Conservation (phyloP, 306 rosid genomes). For the Malus orientalis region DNA sequence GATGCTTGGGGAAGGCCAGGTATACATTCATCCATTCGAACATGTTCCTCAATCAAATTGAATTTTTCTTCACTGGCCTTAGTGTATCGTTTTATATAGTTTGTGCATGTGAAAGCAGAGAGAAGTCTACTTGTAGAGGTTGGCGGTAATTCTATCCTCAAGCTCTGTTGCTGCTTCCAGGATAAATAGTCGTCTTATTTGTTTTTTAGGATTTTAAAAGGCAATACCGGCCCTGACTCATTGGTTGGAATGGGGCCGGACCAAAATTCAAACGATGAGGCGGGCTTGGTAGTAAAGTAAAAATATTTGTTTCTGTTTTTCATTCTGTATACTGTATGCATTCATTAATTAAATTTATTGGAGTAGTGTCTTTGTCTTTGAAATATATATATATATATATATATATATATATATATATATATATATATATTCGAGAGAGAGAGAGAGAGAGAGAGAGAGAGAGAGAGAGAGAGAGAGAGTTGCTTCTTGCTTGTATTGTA, state of each 20-base stretch:
- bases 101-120: conserved; percentile 97
- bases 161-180: conserved; percentile 89
- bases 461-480: no score
- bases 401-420: no score
- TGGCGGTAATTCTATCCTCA: conserved; percentile 90
- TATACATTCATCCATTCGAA: conserved; percentile 6
- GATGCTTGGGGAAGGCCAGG: conserved; percentile 99
- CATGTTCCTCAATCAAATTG: conserved; percentile 5
- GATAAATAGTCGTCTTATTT: conserved; percentile 45
- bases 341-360: background rate
- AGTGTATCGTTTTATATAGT: conserved; percentile 38
- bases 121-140: conserved; percentile 96
- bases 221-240: no score
- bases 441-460: no score
- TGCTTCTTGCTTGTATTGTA: background rate
- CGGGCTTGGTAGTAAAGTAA: no score
- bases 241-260: no score
- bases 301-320: no score
- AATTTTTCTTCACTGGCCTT: conserved; percentile 12
- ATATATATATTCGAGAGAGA: no score
- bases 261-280: no score
- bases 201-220: no score
- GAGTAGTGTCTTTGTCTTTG: background rate
- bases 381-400: background rate
- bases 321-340: no score